A percentile compares a stretch with the other conserved stretches of the same genome.
phyloP scores from a whole-genome alignment of 2,329 filamentous ascomycete species.

The Alternaria brassicicola region DNA sequence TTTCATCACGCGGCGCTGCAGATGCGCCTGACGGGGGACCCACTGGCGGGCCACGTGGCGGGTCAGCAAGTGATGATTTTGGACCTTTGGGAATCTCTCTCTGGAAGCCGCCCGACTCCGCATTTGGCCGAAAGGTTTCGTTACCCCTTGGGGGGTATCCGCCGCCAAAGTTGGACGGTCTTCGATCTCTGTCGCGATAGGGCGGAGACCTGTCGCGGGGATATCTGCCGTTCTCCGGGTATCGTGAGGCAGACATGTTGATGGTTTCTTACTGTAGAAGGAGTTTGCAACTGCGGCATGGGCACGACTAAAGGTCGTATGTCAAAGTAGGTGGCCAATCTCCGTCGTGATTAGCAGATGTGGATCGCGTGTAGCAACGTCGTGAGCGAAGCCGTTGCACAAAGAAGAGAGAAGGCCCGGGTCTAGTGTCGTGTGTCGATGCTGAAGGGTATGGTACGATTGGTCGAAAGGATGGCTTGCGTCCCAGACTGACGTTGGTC shows the following conservation, averaged over 20 bases:
- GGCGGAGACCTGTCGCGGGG: conserved; percentile 54
- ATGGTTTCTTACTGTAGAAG: conserved; percentile 5
- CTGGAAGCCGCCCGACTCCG: conserved; percentile 38
- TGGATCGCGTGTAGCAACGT: neutral
- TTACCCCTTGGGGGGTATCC: conserved; percentile 59
- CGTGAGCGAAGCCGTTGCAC: neutral
- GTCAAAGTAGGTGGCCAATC: neutral
- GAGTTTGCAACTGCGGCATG: conserved; percentile 22
- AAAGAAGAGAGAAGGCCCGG: neutral
- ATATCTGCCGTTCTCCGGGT: conserved; percentile 46
- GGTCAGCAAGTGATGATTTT: conserved; percentile 78
- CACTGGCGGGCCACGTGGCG: conserved; percentile 50
- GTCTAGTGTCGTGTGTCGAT: neutral
- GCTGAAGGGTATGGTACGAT: neutral
- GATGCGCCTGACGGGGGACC: conserved; percentile 40
- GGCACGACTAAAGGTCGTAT: conserved; percentile 9
- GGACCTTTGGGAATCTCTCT: conserved; percentile 79
- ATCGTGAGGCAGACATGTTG: conserved; percentile 45
- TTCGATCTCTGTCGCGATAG: conserved; percentile 70
- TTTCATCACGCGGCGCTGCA: conserved; percentile 59
- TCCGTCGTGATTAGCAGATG: neutral
- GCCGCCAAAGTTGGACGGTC: conserved; percentile 68
- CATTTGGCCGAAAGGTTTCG: conserved; percentile 37
- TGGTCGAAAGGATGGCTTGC: conserved; percentile 2
- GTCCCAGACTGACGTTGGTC: conserved; percentile 15